These are phyloP conservation scores for Pterulicium gracile DNA, from an alignment of 1,284 basidiomycete species.

Conservation along the genomic window DNA sequence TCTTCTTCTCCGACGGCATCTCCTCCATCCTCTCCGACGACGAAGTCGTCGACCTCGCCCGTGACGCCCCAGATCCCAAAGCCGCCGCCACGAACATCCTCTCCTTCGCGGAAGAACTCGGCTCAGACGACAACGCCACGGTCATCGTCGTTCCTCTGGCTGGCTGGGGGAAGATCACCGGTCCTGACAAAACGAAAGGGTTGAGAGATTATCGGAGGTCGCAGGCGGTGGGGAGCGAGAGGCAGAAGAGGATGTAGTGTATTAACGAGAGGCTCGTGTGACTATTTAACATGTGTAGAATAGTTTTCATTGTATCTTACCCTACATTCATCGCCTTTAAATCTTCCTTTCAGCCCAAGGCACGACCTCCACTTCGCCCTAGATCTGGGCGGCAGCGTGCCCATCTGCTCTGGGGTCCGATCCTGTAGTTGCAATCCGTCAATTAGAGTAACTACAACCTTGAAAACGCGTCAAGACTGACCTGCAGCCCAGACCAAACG, in stretches of 20 bases:
- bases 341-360: no score
- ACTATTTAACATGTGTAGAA: slow-evolving; percentile 1
- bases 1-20: slow-evolving; percentile 85
- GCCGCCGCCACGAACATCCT: slow-evolving; percentile 78
- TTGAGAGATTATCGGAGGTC: slow-evolving; percentile 70
- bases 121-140: slow-evolving; percentile 87
- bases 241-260: slow-evolving; percentile 67
- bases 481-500: slow-evolving; percentile 79
- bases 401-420: slow-evolving; percentile 84
- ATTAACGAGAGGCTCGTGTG: slow-evolving; percentile 12
- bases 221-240: slow-evolving; percentile 64
- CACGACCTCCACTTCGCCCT: no score
- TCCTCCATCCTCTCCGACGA: slow-evolving; percentile 87
- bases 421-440: background rate
- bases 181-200: slow-evolving; percentile 72
- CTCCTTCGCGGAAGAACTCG: slow-evolving; percentile 84
- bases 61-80: slow-evolving; percentile 63
- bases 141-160: slow-evolving; percentile 87
- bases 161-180: slow-evolving; percentile 81
- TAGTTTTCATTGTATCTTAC: no score
- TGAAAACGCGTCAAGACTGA: no score
- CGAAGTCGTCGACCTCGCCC: slow-evolving; percentile 87
- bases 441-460: no score
- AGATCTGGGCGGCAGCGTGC: slow-evolving; percentile 83
- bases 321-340: no score